Percentiles rank a stretch among this genome's conserved stretches.
These are phyloP conservation scores for Neopestalotiopsis sp. DNA, from an alignment of 2,329 filamentous ascomycete genomes.

Conservation along the genomic window DNA sequence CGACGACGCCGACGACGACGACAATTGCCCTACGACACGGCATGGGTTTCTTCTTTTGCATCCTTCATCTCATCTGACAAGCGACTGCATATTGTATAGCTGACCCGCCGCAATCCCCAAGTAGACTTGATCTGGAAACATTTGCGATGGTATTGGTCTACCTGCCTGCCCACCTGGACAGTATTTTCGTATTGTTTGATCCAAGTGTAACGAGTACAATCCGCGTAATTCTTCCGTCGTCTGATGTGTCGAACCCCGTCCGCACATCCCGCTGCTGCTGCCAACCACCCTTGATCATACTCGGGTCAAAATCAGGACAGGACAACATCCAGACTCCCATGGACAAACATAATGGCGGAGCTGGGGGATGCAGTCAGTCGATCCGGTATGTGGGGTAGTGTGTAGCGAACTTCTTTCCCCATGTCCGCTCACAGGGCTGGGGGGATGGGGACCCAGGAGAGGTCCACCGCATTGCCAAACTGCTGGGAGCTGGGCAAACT, in stretches of 20 bases:
- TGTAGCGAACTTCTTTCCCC: not conserved
- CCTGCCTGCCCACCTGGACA: not conserved
- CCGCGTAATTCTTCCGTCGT: not conserved
- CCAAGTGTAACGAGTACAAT: not conserved
- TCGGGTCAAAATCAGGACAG: not conserved
- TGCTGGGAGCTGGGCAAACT: not conserved
- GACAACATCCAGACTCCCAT: not conserved
- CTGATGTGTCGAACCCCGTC: not conserved
- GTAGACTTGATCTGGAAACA: not conserved
- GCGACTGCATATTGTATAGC: not conserved
- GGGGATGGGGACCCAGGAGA: not conserved
- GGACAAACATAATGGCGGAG: not conserved
- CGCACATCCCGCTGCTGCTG: not conserved
- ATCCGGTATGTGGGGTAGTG: not conserved
- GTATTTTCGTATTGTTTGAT: not conserved
- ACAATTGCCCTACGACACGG: not conserved
- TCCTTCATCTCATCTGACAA: not conserved
- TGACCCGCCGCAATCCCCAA: not conserved
- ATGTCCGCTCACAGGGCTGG: not conserved
- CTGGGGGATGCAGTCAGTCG: not conserved
- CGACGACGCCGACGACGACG: not conserved
- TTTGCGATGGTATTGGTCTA: not conserved
- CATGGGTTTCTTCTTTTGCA: not conserved
- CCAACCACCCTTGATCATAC: no score
- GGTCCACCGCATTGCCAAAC: not conserved